Base-by-base conservation (phyloP, 306 rosid genomes). In the Medicago lupulina region DNA sequence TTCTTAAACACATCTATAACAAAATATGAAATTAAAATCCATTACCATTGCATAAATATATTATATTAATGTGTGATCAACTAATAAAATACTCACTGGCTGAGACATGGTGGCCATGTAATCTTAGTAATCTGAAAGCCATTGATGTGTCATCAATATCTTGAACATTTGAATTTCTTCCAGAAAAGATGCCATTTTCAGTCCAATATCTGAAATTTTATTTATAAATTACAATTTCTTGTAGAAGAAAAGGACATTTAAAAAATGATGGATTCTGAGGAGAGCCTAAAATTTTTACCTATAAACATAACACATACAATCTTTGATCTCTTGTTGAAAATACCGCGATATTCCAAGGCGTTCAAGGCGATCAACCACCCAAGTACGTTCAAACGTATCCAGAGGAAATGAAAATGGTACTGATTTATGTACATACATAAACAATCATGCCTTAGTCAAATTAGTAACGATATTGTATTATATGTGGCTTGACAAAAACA, bases 121-220 rank as follows among this genome's bases (percentile, higher is more conserved):
- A 70, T 61, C 99, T 85, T 25, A 96, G 79, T 11, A 96, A 57
- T 79, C 97, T 88, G 58, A 96, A 96, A 46, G 85, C 99, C 99
- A 96, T 96, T 23, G 99, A 85, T 0, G 99, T 90, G 83, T 96
- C 99, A 76, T 96, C 99, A 43, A 96, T 85, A 60, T 96, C 99
- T 38, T 82, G 86, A 83, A 96, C 92, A 31, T 62, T 71, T 0
- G 96, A 85, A 77, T 87, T 87, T 79, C 98, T 88, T 13, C 94
- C 97, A 93, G 98, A 92, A 43, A 93, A 85, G 18, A 96, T 87
- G 8, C 99, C 99, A 12, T 90, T 85, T 0, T 89, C 91, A 15
- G 77, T 89, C 99, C 99, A 96, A 38, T 83, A 60, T 70, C 99
- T 95, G 83, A 64, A 81, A 67, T 79, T 63, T 44, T 3, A 59